These are phyloP conservation scores for Leptomonas seymouri DNA, from an alignment of 208 protist genomes.

Conservation along the genomic window DNA sequence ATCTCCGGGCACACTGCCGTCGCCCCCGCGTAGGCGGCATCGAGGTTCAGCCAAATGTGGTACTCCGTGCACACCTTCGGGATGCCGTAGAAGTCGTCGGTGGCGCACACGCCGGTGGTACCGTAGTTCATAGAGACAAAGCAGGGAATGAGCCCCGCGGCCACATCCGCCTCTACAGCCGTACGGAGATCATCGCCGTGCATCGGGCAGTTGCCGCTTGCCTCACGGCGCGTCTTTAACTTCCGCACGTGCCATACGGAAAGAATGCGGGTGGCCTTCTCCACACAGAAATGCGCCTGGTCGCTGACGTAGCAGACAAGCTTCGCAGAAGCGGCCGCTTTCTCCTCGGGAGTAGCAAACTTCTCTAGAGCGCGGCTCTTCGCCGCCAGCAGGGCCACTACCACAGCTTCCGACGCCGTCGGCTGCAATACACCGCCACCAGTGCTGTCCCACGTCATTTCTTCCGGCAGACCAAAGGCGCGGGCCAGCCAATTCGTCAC, in stretches of 20 bases:
- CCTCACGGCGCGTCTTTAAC: conserved; percentile 26
- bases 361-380: conserved; percentile 38
- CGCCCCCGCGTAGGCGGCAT: conserved; percentile 62
- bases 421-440: conserved; percentile 64
- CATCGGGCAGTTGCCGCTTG: conserved; percentile 50
- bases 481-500: conserved; percentile 65
- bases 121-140: conserved; percentile 55
- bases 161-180: conserved; percentile 49
- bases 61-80: conserved; percentile 32
- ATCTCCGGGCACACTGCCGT: conserved; percentile 60
- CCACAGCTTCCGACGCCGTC: conserved; percentile 45
- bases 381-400: conserved; percentile 55
- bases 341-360: conserved; percentile 27
- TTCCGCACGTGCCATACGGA: conserved; percentile 41
- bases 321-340: conserved; percentile 25
- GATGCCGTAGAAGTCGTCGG: conserved; percentile 52
- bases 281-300: conserved; percentile 57
- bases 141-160: conserved; percentile 53
- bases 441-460: conserved; percentile 51
- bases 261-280: conserved; percentile 54
- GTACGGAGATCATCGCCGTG: conserved; percentile 32
- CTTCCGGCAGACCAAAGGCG: conserved; percentile 40
- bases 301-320: conserved; percentile 56
- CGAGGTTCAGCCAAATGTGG: conserved; percentile 66
- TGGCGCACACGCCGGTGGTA: conserved; percentile 59